Evolutionary conservation across 345 rosid species (phyloP).

Genomic region (Trapa bicornis): DNA sequence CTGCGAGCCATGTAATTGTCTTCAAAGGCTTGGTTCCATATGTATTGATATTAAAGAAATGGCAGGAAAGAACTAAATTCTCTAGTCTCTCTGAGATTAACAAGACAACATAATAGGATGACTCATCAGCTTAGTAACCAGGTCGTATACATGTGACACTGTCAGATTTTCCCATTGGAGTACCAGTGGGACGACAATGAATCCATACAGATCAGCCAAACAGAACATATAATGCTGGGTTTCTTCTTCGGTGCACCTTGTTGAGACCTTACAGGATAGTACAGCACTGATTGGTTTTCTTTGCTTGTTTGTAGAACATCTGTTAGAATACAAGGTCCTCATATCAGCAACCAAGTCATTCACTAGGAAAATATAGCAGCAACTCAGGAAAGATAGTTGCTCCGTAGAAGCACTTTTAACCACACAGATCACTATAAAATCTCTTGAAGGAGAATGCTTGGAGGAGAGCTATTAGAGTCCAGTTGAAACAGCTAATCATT

Average conservation of each 20-base stretch:
- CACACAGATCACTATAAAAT: no score
- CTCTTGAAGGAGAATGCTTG: no score
- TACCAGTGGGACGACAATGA: neutral
- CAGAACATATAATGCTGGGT: constrained; percentile 4
- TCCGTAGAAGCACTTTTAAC: neutral
- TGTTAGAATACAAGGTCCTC: constrained; percentile 26
- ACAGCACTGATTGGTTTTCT: constrained; percentile 92
- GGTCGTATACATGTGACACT: neutral
- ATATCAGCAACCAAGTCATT: neutral
- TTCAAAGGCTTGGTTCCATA: no score
- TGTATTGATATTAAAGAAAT: no score
- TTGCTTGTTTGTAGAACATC: constrained; percentile 99
- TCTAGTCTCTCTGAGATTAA: neutral
- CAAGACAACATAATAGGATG: neutral
- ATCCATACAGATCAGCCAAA: constrained; percentile 10
- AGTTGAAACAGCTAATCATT: neutral
- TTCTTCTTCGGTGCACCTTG: neutral
- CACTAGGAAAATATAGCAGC: neutral
- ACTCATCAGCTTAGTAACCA: neutral
- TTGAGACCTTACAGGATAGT: constrained; percentile 51
- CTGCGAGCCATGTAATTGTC: no score
- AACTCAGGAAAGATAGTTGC: neutral
- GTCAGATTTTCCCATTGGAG: neutral
- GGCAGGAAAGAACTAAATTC: no score
- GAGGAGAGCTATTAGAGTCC: no score